A percentile compares a stretch with the other conserved stretches of the same genome.
phyloP scores from a whole-genome alignment of 176 grass and related monocot species.

The Stipa capillata region DNA sequence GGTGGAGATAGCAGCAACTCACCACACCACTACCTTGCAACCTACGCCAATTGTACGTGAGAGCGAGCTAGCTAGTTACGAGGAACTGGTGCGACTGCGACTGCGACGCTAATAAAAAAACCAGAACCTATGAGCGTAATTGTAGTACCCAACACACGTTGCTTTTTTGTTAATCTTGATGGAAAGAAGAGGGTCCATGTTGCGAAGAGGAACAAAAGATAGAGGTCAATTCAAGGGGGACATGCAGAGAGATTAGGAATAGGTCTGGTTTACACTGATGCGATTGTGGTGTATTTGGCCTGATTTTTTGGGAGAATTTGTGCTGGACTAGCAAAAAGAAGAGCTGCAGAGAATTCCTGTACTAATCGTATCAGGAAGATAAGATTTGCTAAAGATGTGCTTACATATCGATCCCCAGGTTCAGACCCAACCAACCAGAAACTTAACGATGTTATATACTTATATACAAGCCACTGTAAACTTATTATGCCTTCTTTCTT shows the following conservation, averaged over 20 bases:
- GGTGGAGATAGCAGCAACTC: slow-evolving; percentile 37
- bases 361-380: background rate
- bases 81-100: slow-evolving; percentile 23
- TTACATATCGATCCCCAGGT: background rate
- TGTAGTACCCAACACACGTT: background rate
- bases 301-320: background rate
- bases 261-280: slow-evolving; percentile 14
- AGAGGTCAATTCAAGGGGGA: background rate
- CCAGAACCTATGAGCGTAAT: background rate
- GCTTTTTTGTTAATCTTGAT: background rate
- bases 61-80: background rate
- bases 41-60: slow-evolving; percentile 19
- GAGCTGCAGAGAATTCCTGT: background rate
- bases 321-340: background rate
- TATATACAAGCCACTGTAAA: too few species aligned
- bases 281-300: background rate
- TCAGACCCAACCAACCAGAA: too few species aligned
- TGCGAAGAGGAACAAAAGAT: background rate
- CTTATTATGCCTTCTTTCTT: background rate
- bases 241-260: background rate
- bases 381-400: background rate
- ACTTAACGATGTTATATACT: too few species aligned
- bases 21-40: slow-evolving; percentile 29
- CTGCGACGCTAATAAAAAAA: background rate
- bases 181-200: background rate